Base-by-base conservation (phyloP, 192 early-diverging fungal genomes). In the Mortierella hygrophila region DNA sequence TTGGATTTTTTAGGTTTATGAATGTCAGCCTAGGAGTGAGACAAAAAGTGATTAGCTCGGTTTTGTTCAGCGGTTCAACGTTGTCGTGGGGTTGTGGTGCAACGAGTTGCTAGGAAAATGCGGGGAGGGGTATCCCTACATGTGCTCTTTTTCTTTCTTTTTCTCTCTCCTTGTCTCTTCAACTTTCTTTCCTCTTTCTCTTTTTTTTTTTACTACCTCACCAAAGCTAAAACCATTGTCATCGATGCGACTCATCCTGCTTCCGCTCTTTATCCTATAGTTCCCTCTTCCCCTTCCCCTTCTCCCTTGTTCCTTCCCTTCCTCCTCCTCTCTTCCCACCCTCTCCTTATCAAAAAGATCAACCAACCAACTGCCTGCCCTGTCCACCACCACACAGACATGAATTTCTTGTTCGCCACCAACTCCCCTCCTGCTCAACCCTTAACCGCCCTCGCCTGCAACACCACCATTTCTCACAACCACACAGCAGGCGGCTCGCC, bases 381-480 rank as follows among this genome's bases (percentile, higher is more conserved):
- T 32, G 60, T 32, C 60, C 49, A 52, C 3, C n/a, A 26, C 8
- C n/a, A 57, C 55, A 57, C 47, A 26, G 35, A 26, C 16, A 83
- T 83, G 82, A 83, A 83, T 52, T 83, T 74, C 68, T 69, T 83
- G 42, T 83, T 83, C 49, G 26, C 72, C 72, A 57, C 82, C 21
- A 32, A 55, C n/a, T 72, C 81, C 1, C 38, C 70, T 11, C 46
- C 68, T 2, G 49, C 52, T 18, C 68, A 70, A 40, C 68, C 32
- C 37, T 46, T 70, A 21, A 52, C 46, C 5, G 35, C 54, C 29
- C 74, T 75, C 44, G 40, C 49, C 46, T 55, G 47, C 77, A 72
- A 42, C 70, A 63, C 60, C 6, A 6, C 57, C 57, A n/a, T 55
- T 71, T 29, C 26, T 42, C 57, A 65, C 21, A 42, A 20, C 40